Evolutionary conservation across 768 basidiomycete species (phyloP).

Genomic region (Boletus sensibilis): DNA sequence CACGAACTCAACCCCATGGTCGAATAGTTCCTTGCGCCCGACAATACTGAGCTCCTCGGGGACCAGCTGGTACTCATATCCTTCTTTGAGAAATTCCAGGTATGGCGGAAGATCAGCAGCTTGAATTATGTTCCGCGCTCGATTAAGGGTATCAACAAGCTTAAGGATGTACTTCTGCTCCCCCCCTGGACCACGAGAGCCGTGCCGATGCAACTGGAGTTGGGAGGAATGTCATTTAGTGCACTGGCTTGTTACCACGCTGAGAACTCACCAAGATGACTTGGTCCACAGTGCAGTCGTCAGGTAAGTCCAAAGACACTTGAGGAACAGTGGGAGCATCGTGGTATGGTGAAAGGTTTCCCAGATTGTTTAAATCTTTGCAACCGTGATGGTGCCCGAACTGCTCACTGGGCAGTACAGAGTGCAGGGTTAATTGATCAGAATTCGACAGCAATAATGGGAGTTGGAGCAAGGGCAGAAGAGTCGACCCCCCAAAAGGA

Average conservation of each 20-base stretch:
- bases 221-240: background rate
- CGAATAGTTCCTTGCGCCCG: constrained; percentile 39
- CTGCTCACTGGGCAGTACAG: background rate
- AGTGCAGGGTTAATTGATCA: background rate
- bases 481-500: background rate
- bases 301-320: constrained; percentile 32
- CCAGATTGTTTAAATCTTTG: constrained; percentile 23
- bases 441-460: constrained; percentile 1
- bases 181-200: constrained; percentile 36
- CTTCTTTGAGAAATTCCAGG: constrained; percentile 38
- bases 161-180: constrained; percentile 30
- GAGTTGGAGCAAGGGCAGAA: constrained; percentile 17
- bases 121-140: constrained; percentile 22
- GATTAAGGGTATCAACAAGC: constrained; percentile 33
- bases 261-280: constrained; percentile 36
- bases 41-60: constrained; percentile 37
- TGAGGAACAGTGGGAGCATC: constrained; percentile 29
- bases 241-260: background rate
- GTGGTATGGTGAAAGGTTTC: constrained; percentile 40
- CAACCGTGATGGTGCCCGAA: background rate
- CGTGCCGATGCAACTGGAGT: constrained; percentile 41
- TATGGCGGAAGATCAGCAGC: constrained; percentile 31
- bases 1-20: constrained; percentile 40
- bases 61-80: constrained; percentile 35
- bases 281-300: constrained; percentile 41